Percentiles rank a stretch among this genome's conserved stretches.
phyloP scores from a whole-genome alignment of 352 stramenopile species.

The Globisporangium viniferum region DNA sequence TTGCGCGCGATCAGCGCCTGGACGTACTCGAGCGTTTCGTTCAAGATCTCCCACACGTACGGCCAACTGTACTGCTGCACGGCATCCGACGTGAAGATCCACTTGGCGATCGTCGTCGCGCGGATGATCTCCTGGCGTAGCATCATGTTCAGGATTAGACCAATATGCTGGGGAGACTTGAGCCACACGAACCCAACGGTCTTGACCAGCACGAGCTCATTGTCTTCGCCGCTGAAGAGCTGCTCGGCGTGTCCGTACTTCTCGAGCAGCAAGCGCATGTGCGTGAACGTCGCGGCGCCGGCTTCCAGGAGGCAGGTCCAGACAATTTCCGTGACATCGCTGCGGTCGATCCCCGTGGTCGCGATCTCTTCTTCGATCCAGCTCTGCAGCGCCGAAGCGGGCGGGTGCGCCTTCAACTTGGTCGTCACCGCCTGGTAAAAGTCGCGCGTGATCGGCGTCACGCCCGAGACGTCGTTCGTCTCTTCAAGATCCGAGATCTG shows the following conservation, averaged over 20 bases:
- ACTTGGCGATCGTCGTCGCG: slow-evolving; percentile 69
- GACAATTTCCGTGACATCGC: slow-evolving; percentile 64
- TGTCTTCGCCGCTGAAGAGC: slow-evolving; percentile 42
- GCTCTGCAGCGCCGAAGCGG: slow-evolving; percentile 37
- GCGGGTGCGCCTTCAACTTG: slow-evolving; percentile 74
- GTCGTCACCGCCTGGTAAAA: slow-evolving; percentile 58
- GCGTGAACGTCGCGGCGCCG: slow-evolving; percentile 77
- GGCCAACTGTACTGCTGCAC: slow-evolving; percentile 88
- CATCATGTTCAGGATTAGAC: slow-evolving; percentile 79
- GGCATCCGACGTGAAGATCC: slow-evolving; percentile 76
- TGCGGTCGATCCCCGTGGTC: slow-evolving; percentile 35
- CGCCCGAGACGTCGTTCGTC: slow-evolving; percentile 21
- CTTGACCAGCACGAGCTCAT: slow-evolving; percentile 62
- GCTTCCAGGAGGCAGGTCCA: slow-evolving; percentile 76
- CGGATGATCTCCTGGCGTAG: slow-evolving; percentile 63
- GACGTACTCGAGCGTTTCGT: slow-evolving; percentile 65
- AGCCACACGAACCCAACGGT: slow-evolving; percentile 73
- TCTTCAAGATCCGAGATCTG: slow-evolving; percentile 17
- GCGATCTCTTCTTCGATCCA: slow-evolving; percentile 64
- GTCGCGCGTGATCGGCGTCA: slow-evolving; percentile 26
- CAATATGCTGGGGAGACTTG: slow-evolving; percentile 82
- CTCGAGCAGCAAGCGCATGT: slow-evolving; percentile 75
- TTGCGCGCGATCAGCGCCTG: slow-evolving; percentile 36
- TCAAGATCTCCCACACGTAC: slow-evolving; percentile 82
- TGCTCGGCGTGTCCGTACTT: slow-evolving; percentile 63